Evolutionary conservation across 2,329 filamentous ascomycete genomes (phyloP), one percentile per base, ranked within the genome.

Genomic region (Neonectria ditissima): DNA sequence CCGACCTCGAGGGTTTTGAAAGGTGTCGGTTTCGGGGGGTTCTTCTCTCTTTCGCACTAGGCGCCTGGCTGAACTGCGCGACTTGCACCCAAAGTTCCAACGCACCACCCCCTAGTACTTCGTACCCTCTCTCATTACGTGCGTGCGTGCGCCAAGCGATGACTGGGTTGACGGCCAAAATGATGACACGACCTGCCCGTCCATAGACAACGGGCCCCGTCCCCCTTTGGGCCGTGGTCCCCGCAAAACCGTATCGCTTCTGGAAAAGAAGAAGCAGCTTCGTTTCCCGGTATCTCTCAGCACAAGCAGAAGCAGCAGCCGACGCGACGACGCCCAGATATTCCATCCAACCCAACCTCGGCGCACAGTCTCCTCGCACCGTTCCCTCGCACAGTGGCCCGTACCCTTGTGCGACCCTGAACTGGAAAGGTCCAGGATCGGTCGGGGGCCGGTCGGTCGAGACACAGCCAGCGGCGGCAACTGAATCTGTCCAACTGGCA

Each of bases 171-270:
- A 62, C 51, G 63, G 53, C 41, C 50, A 55, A 39, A 54, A 65
- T 67, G 70, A 70, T 72, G 68, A 69, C 67, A 70, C 68, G 61
- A 64, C 67, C 67, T 59, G 45, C 22, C 56, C 65, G 39, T 22
- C 44, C 34, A 37, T 37, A 53, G 43, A 53, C 44, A 52, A 66
- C 50, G 61, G 39, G 47, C 37, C 37, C 57, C 55, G 28, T 39
- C 14, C 55, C 57, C 45, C 30, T 60, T 62, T 54, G 39, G 47
- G 26, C 34, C 30, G 18, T 18, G 6, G 45, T 44, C 58, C 56
- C 59, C 48, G 47, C 53, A 57, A 45, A 37, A 54, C 51, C 54
- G 34, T 34, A 45, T 67, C 48, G 37, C 48, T 34, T 28, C 53
- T 37, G 34, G 39, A 30, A 5, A 28, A 28, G 24, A 20, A 26